These are phyloP conservation scores for Colletotrichum noveboracense DNA, from an alignment of 2,329 filamentous ascomycete species.

Conservation along the genomic window DNA sequence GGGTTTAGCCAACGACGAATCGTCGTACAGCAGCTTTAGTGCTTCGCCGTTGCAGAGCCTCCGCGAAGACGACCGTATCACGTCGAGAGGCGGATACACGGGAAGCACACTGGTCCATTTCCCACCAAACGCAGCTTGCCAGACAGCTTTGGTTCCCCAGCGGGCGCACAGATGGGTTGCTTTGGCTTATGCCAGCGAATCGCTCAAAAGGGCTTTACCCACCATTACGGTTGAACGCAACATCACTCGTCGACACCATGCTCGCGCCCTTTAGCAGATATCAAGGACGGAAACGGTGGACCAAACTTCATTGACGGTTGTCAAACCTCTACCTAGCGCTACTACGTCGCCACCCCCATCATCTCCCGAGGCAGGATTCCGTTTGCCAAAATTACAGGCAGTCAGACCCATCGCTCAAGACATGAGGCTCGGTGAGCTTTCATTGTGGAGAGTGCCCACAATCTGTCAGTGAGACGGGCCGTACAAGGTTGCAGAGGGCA, in stretches of 20 bases:
- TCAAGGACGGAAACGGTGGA: background rate
- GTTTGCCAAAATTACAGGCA: background rate
- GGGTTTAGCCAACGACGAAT: background rate
- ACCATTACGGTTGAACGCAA: background rate
- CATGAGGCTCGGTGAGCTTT: background rate
- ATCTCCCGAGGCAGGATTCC: background rate
- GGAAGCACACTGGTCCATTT: background rate
- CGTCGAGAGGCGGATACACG: background rate
- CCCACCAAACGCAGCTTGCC: background rate
- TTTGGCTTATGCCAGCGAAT: background rate
- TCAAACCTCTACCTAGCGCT: background rate
- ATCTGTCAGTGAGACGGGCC: background rate
- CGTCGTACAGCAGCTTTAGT: background rate
- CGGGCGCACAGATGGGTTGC: background rate
- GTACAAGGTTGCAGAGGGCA: background rate
- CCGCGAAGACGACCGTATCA: background rate
- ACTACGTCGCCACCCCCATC: background rate
- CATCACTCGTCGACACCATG: background rate
- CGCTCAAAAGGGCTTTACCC: background rate
- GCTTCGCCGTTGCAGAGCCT: background rate
- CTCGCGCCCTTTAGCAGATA: background rate
- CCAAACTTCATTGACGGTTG: background rate
- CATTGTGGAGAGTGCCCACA: background rate
- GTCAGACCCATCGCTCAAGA: background rate
- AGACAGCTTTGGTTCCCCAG: background rate